Base-by-base conservation (phyloP, 2,329 filamentous ascomycete species). In the Cucurbitaria berberidis region DNA sequence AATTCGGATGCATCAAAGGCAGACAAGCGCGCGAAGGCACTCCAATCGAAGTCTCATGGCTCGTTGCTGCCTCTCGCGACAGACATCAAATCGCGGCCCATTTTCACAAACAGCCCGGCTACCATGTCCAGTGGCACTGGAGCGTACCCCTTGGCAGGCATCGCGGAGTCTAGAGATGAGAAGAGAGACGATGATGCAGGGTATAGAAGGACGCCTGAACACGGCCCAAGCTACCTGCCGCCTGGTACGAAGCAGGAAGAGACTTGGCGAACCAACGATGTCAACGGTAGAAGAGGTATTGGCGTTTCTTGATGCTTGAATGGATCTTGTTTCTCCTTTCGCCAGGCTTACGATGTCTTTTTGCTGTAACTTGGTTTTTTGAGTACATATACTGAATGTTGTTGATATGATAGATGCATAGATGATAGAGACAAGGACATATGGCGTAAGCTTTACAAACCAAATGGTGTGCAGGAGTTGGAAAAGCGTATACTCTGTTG, bases 1-100 rank as follows among this genome's bases (percentile, higher is more conserved):
- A 96, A 91, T 16, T 93, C 87, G 68, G 89, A 96, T 70, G 89
- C 89, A 63, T 91, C 91, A 68, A 93, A 93, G 72, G 92, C 91
- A 29, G 93, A 98, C 71, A 87, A 89, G 63, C 88, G 88, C 60
- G 91, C 90, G 3, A 81, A 81, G 52, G 76, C 80, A 7, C 76
- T 83, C 59, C 87, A 89, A 62, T 84, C 87, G 65, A 84, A 91
- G 68, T 82, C 82, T 18, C 79, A 80, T 29, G 80, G 83, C 9
- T 80, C 87, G 1, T 74, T 96, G 15, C 78, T 96, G 24, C 92
- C 91, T 1, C 77, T 93, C 26, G 81, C 78, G 1, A 77, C 70
- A 3, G 67, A 72, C 34, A 53, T 66, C 39, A 60, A 68, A 34
- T 51, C 65, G 10, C 60, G 62, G n/a, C 50, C 50, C 1, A 54